A percentile compares a stretch with the other conserved stretches of the same genome.
Conservation (phyloP, 768 basidiomycete species). For the Boletus barrowsii region DNA sequence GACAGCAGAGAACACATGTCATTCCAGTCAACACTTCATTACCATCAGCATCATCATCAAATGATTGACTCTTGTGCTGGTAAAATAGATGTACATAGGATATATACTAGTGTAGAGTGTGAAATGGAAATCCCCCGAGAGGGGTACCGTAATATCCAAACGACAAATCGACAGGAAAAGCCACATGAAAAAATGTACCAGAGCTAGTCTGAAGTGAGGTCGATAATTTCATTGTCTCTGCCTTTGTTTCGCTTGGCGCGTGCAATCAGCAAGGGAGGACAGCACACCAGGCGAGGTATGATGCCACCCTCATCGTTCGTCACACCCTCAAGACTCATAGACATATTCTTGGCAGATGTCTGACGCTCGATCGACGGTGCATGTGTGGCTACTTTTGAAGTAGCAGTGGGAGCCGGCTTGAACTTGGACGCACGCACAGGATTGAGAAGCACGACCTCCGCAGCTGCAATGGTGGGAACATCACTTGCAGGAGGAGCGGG, state of each 20-base stretch:
- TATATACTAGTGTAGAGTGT: too few species aligned
- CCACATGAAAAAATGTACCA: not conserved
- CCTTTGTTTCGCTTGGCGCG: slow-evolving; percentile 14
- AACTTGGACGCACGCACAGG: slow-evolving; percentile 17
- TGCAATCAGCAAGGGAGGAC: slow-evolving; percentile 22
- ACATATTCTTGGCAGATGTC: not conserved
- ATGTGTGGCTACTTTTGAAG: not conserved
- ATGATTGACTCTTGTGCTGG: too few species aligned
- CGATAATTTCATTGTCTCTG: slow-evolving; percentile 34
- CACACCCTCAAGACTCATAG: not conserved
- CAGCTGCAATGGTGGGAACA: not conserved
- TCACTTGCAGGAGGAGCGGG: not conserved
- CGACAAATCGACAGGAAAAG: not conserved
- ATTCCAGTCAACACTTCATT: too few species aligned
- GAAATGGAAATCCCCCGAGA: not conserved
- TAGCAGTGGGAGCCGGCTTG: slow-evolving; percentile 8
- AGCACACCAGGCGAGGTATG: not conserved
- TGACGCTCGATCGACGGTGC: not conserved
- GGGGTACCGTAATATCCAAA: not conserved
- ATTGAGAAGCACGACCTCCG: not conserved
- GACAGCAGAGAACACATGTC: too few species aligned
- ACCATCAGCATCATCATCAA: too few species aligned
- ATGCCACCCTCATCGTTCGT: not conserved
- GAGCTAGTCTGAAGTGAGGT: slow-evolving; percentile 36
- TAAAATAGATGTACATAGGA: too few species aligned